Percentiles rank a stretch among this genome's conserved stretches.
Evolutionary conservation across 2,329 filamentous ascomycete species (phyloP).

Genomic region (Aspergillus pseudonomiae): DNA sequence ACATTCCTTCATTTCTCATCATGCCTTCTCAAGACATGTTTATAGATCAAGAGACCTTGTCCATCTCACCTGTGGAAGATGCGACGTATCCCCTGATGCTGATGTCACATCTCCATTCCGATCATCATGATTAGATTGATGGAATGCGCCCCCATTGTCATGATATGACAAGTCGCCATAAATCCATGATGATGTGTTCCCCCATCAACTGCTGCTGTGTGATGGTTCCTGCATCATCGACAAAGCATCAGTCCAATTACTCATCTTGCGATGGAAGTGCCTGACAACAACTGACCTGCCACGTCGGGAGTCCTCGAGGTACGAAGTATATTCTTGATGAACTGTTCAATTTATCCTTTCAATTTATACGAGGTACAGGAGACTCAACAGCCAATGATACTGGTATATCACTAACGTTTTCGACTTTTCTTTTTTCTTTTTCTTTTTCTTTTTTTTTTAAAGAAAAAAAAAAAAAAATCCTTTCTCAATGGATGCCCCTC

Average conservation of each 20-base stretch:
- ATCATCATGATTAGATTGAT: constrained; percentile 12
- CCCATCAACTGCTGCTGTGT: not conserved
- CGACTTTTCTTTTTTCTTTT: not conserved
- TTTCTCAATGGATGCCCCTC: not conserved
- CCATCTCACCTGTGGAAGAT: no score
- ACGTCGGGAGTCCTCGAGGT: not conserved
- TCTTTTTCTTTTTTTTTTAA: not conserved
- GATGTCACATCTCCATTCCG: constrained; percentile 3
- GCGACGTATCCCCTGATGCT: not conserved
- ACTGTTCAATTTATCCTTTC: not conserved
- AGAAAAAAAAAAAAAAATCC: not conserved
- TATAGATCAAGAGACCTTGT: no score
- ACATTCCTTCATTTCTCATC: not conserved
- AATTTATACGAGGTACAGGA: not conserved
- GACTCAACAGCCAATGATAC: not conserved
- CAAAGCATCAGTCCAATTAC: not conserved
- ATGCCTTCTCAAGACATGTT: no score
- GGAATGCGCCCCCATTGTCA: constrained; percentile 10
- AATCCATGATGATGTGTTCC: not conserved
- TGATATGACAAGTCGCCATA: not conserved
- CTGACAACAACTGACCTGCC: not conserved
- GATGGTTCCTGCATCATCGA: not conserved
- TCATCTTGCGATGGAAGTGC: not conserved
- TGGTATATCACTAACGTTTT: not conserved
- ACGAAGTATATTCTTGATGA: not conserved